These are phyloP conservation scores for Colletotrichum plurivorum DNA, from an alignment of 2,329 filamentous ascomycete genomes.

Conservation along the genomic window DNA sequence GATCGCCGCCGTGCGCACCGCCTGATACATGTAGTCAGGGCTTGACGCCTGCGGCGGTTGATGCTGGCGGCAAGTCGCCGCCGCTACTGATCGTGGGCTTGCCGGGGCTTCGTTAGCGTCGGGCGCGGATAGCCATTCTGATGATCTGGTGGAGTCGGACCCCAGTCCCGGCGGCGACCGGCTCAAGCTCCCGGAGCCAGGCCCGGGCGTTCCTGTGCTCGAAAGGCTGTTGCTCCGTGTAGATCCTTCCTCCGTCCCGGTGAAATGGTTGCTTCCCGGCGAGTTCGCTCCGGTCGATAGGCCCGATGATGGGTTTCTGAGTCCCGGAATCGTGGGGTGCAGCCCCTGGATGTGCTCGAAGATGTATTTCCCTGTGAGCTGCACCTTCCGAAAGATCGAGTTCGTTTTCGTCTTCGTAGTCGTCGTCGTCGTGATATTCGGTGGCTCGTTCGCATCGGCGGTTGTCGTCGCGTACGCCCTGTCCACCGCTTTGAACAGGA, in stretches of 20 bases:
- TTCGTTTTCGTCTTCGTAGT: background rate
- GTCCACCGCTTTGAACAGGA: constrained; percentile 59
- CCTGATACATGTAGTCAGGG: constrained; percentile 62
- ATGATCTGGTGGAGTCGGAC: constrained; percentile 37
- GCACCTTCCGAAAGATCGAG: constrained; percentile 23
- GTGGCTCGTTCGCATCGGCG: constrained; percentile 9
- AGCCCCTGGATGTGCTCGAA: constrained; percentile 22
- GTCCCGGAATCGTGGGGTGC: constrained; percentile 25
- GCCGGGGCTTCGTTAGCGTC: constrained; percentile 24
- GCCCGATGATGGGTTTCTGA: constrained; percentile 5
- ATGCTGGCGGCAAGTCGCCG: constrained; percentile 10
- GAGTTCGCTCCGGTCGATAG: constrained; percentile 3
- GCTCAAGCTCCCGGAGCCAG: constrained; percentile 13
- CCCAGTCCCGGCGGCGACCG: constrained; percentile 18
- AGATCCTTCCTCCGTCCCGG: constrained; percentile 15
- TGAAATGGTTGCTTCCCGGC: background rate
- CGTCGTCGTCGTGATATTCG: background rate
- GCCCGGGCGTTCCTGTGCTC: constrained; percentile 22
- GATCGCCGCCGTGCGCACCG: constrained; percentile 61
- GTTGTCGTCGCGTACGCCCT: constrained; percentile 5
- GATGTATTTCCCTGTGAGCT: constrained; percentile 24
- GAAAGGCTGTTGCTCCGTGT: constrained; percentile 16
- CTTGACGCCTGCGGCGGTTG: constrained; percentile 31
- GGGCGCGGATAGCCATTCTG: constrained; percentile 21
- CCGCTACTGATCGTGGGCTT: background rate